Evolutionary conservation across 306 rosid species (phyloP).

Genomic region (Malus asiatica): DNA sequence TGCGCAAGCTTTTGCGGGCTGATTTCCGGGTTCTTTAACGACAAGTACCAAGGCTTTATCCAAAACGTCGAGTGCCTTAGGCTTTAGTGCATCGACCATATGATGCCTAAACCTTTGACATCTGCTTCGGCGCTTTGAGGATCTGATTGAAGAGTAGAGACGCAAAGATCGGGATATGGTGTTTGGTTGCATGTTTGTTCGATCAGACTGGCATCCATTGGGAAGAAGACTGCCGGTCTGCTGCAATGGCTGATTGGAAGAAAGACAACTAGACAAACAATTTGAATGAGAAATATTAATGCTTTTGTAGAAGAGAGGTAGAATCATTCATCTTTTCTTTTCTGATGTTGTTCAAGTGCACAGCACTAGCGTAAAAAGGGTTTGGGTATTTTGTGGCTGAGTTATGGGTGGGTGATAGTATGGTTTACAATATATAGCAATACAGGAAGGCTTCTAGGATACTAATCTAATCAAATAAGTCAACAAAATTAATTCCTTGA

Average conservation of each 20-base stretch:
- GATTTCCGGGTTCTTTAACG: no score
- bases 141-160: conserved; percentile 35
- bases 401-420: no score
- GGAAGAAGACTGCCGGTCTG: neutral
- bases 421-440: no score
- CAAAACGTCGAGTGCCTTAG: conserved; percentile 5
- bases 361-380: no score
- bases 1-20: no score
- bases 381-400: no score
- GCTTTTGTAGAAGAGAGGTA: no score
- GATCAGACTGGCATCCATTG: conserved; percentile 19
- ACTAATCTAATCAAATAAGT: no score
- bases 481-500: no score
- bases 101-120: conserved; percentile 19
- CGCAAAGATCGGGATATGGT: conserved; percentile 41
- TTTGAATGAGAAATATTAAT: conserved; percentile 6
- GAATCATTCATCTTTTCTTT: no score
- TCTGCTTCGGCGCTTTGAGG: neutral
- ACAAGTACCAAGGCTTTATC: neutral
- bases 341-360: no score
- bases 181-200: conserved; percentile 45
- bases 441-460: no score
- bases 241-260: conserved; percentile 27
- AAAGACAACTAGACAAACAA: conserved; percentile 1
- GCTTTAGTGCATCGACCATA: conserved; percentile 20